phyloP scores from a whole-genome alignment of 2,329 filamentous ascomycete species.

The Malbranchea zuffiana region DNA sequence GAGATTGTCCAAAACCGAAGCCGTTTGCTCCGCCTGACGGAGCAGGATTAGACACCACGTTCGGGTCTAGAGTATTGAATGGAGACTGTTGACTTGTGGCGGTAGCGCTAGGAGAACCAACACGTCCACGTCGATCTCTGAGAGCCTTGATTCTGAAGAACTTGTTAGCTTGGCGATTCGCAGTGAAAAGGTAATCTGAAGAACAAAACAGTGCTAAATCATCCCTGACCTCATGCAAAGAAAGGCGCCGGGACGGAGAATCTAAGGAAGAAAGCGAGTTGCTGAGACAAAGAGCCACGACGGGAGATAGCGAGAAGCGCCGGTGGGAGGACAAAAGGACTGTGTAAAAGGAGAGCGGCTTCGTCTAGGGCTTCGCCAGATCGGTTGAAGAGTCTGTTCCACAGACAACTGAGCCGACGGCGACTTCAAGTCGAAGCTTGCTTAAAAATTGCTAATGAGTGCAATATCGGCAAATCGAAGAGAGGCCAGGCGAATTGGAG shows the following conservation, averaged over 20 bases:
- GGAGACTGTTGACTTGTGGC: slow-evolving; percentile 17
- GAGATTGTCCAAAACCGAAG: slow-evolving; percentile 28
- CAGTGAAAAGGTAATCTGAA: background rate
- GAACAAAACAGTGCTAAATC: background rate
- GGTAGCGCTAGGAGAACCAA: slow-evolving; percentile 16
- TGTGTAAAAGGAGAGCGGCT: no score
- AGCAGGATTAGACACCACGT: slow-evolving; percentile 19
- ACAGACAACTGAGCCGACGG: no score
- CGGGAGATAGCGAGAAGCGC: no score
- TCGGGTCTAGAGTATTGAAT: slow-evolving; percentile 24
- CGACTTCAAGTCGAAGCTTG: no score
- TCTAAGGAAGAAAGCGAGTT: background rate
- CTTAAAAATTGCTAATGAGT: no score
- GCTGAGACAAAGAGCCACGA: no score
- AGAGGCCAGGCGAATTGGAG: no score
- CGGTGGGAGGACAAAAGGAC: no score
- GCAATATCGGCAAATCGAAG: no score
- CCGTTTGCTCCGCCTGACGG: slow-evolving; percentile 19
- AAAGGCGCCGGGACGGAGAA: background rate
- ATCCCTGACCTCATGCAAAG: no score
- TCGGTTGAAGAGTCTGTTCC: no score
- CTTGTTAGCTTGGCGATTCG: slow-evolving; percentile 7
- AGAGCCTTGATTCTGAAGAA: slow-evolving; percentile 24
- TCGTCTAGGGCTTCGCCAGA: no score
- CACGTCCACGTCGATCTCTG: slow-evolving; percentile 19